Evolutionary conservation across 2,329 filamentous ascomycete species (phyloP).

Genomic region (Sarocladium strictum): DNA sequence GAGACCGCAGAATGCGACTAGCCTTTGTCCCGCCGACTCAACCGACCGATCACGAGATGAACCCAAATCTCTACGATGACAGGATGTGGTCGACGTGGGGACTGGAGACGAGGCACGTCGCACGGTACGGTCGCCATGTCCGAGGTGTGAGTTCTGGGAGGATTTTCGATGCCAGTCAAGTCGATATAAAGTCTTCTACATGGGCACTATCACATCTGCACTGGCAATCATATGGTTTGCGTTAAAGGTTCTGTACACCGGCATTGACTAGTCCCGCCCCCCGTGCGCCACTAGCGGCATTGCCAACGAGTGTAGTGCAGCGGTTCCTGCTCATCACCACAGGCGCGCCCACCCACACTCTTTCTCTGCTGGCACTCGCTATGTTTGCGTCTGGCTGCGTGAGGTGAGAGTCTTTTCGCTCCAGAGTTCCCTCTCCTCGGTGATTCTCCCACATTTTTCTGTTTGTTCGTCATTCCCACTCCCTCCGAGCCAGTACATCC

Average conservation of each 20-base stretch:
- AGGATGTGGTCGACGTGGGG: neutral
- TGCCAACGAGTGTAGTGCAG: conserved; percentile 15
- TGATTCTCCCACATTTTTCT: neutral
- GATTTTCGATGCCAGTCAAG: neutral
- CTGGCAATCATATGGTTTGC: neutral
- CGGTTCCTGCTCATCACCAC: conserved; percentile 9
- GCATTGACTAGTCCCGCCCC: conserved; percentile 30
- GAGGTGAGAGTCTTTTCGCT: neutral
- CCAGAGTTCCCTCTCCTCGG: neutral
- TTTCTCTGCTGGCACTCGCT: neutral
- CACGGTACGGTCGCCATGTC: neutral
- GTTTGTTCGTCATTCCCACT: neutral
- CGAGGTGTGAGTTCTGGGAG: neutral
- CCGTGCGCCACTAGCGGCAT: conserved; percentile 27
- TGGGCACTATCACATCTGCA: neutral
- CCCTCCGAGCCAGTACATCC: neutral
- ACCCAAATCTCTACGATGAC: neutral
- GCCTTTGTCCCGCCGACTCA: too few relatives aligned
- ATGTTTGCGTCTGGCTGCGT: too few relatives aligned
- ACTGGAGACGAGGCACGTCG: neutral
- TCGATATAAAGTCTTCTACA: neutral
- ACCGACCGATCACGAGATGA: neutral
- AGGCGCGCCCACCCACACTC: conserved; percentile 1
- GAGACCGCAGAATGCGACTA: too few relatives aligned
- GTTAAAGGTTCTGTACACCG: conserved; percentile 16